These are phyloP conservation scores for Haematococcus sp. DNA, from an alignment of 139 green algal species.

Conservation along the genomic window DNA sequence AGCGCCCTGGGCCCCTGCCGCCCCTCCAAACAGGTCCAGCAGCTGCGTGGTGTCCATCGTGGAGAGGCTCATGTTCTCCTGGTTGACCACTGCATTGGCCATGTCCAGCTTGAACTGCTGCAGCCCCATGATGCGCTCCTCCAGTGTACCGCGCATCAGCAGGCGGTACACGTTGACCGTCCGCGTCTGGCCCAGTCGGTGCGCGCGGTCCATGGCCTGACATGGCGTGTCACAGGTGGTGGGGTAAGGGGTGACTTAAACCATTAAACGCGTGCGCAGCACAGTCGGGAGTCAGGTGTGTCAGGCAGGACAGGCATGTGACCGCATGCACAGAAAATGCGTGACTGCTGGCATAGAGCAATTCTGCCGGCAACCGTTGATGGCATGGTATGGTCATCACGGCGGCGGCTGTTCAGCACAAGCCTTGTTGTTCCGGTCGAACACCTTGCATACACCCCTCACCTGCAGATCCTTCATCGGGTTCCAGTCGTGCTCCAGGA, in stretches of 20 bases:
- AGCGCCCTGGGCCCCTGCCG: not conserved
- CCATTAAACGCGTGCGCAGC: not conserved
- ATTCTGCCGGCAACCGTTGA: too few relatives aligned
- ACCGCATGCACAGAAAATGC: not conserved
- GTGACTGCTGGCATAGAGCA: not conserved
- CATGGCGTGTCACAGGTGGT: not conserved
- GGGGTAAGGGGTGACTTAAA: not conserved
- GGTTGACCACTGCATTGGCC: slow-evolving; percentile 74
- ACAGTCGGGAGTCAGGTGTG: not conserved
- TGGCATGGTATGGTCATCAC: too few relatives aligned
- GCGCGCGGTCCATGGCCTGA: slow-evolving; percentile 96
- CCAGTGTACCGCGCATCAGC: slow-evolving; percentile 70
- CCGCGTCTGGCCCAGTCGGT: slow-evolving; percentile 91
- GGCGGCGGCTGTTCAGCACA: too few relatives aligned
- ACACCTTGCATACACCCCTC: not conserved
- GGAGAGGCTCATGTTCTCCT: slow-evolving; percentile 69
- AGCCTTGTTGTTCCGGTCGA: too few relatives aligned
- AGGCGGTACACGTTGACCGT: slow-evolving; percentile 96
- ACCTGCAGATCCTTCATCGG: slow-evolving; percentile 96
- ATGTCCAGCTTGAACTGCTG: slow-evolving; percentile 98
- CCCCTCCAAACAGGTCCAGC: slow-evolving; percentile 61
- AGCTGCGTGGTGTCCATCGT: slow-evolving; percentile 71
- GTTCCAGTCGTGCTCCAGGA: slow-evolving; percentile 99
- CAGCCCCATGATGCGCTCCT: slow-evolving; percentile 83
- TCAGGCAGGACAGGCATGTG: not conserved